Conservation (phyloP, 1,284 basidiomycete genomes). For the Coriolopsis trogii region DNA sequence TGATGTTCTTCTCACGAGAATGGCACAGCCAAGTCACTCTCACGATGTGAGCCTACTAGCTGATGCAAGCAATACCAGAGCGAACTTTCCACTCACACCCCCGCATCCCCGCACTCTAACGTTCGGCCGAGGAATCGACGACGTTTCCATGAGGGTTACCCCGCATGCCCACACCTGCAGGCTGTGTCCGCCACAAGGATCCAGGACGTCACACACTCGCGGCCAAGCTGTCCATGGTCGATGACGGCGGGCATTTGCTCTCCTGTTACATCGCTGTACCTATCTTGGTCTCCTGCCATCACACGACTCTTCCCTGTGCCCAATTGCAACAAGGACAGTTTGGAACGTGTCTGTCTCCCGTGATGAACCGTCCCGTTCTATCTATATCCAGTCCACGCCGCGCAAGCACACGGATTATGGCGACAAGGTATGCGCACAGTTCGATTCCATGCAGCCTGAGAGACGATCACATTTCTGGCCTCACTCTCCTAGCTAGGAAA, state of each 20-base stretch:
- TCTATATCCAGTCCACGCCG: not conserved
- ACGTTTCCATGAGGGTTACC: conserved; percentile 20
- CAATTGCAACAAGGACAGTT: not conserved
- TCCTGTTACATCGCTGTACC: not conserved
- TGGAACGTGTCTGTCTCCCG: not conserved
- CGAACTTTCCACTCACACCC: conserved; percentile 4
- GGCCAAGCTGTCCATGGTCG: not conserved
- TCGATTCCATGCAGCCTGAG: not conserved
- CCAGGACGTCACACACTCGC: not conserved
- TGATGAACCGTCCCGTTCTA: not conserved
- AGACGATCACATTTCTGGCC: not conserved
- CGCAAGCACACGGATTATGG: no score
- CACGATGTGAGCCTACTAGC: conserved; percentile 15
- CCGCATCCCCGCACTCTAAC: conserved; percentile 9
- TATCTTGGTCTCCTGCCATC: not conserved
- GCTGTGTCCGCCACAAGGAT: not conserved
- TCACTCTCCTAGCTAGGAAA: conserved; percentile 6
- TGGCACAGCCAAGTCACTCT: conserved; percentile 3
- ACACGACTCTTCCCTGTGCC: not conserved
- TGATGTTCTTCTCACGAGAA: conserved; percentile 14
- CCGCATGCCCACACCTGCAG: conserved; percentile 11
- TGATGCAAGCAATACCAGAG: conserved; percentile 15
- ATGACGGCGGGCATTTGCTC: not conserved
- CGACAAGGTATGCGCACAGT: not conserved
- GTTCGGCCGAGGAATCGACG: conserved; percentile 23